Evolutionary conservation across 2,329 filamentous ascomycete genomes (phyloP).

Genomic region (Magnaporthiopsis poae): DNA sequence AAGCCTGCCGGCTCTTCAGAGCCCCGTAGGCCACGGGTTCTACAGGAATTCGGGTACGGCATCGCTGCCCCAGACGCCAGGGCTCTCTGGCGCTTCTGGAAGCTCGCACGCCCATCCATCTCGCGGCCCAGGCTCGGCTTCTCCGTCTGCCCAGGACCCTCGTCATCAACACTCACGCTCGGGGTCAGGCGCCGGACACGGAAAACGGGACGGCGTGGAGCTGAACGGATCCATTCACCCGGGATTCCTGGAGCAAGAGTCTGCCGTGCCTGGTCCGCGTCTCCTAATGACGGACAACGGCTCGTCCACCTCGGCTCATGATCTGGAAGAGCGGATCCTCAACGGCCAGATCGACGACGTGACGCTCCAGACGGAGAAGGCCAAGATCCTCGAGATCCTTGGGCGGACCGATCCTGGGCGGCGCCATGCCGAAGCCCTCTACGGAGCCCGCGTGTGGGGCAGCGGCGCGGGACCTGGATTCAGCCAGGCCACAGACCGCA

Average conservation of each 20-base stretch:
- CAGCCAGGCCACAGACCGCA: constrained; percentile 9
- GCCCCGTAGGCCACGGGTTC: constrained; percentile 8
- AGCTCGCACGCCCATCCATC: constrained; percentile 25
- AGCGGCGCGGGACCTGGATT: constrained; percentile 9
- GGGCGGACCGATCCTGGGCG: constrained; percentile 39
- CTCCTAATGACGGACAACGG: constrained; percentile 30
- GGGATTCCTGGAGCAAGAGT: constrained; percentile 30
- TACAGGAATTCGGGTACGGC: constrained; percentile 14
- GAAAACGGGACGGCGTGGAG: constrained; percentile 27
- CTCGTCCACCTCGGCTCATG: constrained; percentile 25
- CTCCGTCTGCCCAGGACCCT: constrained; percentile 17
- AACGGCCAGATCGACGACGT: constrained; percentile 29
- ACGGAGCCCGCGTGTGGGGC: constrained; percentile 40
- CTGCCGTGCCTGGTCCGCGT: constrained; percentile 29
- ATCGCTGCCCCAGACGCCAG: constrained; percentile 28
- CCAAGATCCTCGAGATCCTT: constrained; percentile 43
- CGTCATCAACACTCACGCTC: constrained; percentile 15
- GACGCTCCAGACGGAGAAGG: constrained; percentile 32
- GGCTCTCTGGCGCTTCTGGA: constrained; percentile 19
- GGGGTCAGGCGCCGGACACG: constrained; percentile 13
- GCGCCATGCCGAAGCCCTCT: constrained; percentile 41
- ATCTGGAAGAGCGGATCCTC: constrained; percentile 42
- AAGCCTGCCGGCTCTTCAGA: background rate
- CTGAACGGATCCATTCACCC: constrained; percentile 32
- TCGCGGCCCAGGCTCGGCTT: constrained; percentile 24